Evolutionary conservation across 2,329 filamentous ascomycete species (phyloP).

Genomic region (Aureobasidium sp.): DNA sequence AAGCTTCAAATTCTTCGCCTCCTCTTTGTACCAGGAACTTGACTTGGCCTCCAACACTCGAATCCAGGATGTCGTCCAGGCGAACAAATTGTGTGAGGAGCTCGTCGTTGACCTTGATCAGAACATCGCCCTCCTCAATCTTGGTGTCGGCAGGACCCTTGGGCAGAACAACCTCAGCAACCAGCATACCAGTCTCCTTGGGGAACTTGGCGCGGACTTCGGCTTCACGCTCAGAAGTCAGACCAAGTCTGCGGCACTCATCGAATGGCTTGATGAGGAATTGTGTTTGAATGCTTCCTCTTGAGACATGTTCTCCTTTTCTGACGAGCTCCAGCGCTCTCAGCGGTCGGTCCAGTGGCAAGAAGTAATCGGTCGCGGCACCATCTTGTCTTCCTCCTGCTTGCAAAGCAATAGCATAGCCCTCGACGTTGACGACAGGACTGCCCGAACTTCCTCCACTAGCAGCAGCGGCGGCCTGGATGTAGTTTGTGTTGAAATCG

Average conservation of each 20-base stretch:
- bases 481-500: constrained; percentile 95
- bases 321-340: constrained; percentile 82
- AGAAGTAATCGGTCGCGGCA: constrained; percentile 94
- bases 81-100: constrained; percentile 88
- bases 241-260: constrained; percentile 81
- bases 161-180: constrained; percentile 89
- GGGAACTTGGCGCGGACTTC: constrained; percentile 76
- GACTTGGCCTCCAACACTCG: constrained; percentile 71
- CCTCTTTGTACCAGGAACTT: constrained; percentile 79
- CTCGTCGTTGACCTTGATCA: constrained; percentile 88
- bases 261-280: constrained; percentile 97
- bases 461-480: constrained; percentile 92
- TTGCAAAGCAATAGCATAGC: constrained; percentile 83
- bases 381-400: constrained; percentile 90
- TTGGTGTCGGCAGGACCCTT: constrained; percentile 80
- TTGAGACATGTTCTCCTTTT: constrained; percentile 63
- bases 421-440: constrained; percentile 94
- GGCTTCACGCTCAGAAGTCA: constrained; percentile 79
- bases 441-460: constrained; percentile 97
- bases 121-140: constrained; percentile 87
- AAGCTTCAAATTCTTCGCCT: constrained; percentile 76
- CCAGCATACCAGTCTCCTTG: constrained; percentile 91
- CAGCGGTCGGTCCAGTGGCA: constrained; percentile 83
- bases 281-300: constrained; percentile 96
- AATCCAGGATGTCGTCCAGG: constrained; percentile 85